Conservation (phyloP, 108 stramenopile genomes). For the Hondaea fermentalgiana region DNA sequence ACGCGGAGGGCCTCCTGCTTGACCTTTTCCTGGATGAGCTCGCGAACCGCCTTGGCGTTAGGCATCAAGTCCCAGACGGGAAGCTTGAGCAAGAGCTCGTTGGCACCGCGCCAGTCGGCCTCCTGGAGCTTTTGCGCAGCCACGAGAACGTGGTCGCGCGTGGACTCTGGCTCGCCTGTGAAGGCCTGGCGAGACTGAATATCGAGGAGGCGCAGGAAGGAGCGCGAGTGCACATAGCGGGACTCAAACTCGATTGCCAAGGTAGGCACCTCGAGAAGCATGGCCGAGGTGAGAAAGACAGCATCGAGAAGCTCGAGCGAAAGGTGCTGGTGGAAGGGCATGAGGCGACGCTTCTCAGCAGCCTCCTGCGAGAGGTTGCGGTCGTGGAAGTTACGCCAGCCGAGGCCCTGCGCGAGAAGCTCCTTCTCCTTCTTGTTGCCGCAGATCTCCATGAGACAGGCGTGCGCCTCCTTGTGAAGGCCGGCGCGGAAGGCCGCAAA, state of each 20-base stretch:
- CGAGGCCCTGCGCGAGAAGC: slow-evolving; percentile 85
- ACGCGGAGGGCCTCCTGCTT: slow-evolving; percentile 91
- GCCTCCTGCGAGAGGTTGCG: slow-evolving; percentile 71
- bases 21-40: slow-evolving; percentile 74
- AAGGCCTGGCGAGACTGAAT: slow-evolving; percentile 88
- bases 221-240: slow-evolving; percentile 55
- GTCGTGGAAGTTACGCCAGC: slow-evolving; percentile 64
- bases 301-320: slow-evolving; percentile 92
- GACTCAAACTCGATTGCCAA: slow-evolving; percentile 62
- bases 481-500: slow-evolving; percentile 92
- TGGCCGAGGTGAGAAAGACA: slow-evolving; percentile 86
- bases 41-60: slow-evolving; percentile 63
- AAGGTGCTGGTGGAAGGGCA: slow-evolving; percentile 90
- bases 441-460: slow-evolving; percentile 84
- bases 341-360: slow-evolving; percentile 88
- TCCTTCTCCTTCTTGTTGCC: slow-evolving; percentile 72
- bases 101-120: slow-evolving; percentile 87
- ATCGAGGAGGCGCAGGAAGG: slow-evolving; percentile 83
- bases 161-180: slow-evolving; percentile 95
- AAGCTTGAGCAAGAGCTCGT: slow-evolving; percentile 61
- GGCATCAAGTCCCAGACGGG: slow-evolving; percentile 90
- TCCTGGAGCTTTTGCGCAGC: slow-evolving; percentile 73
- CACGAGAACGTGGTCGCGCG: slow-evolving; percentile 86
- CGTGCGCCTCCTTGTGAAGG: slow-evolving; percentile 81
- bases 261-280: slow-evolving; percentile 95